Evolutionary conservation across 2,329 filamentous ascomycete genomes (phyloP), one percentile per base, ranked within the genome.

Genomic region (Zymoseptoria pseudotritici): DNA sequence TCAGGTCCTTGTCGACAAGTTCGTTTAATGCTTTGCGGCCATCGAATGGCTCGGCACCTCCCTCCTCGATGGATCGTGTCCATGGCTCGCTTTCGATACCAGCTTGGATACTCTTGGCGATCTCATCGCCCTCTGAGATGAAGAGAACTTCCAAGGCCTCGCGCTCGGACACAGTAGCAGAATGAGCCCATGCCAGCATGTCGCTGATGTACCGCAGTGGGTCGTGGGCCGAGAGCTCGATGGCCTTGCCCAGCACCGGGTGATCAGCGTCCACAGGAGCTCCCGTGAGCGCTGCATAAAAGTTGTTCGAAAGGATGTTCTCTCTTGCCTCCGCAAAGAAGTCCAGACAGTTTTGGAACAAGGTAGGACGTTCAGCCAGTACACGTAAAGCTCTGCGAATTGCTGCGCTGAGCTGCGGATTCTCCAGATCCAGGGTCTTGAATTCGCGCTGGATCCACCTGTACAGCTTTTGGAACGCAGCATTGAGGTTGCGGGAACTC

Each of bases 171-270:
- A 99, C 94, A 0, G 93, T 88, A 2, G 92, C 89, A 0, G 94
- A 96, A 73, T 99, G 94, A 5, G 89, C 86, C 94, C 94, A 99
- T 4, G 94, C 94, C 13, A 99, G 82, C 92, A 99, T 99, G 71
- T 99, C 94, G 57, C 94, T 91, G 2, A 95, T 86, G 73, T 97
- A 97, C 20, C 94, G 86, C 24, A 97, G 77, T 1, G 91, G 87
- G 70, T 99, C 94, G 72, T 97, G 93, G 0, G 94, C 93, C 10
- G 87, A 88, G 67, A 97, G 84, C 71, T 99, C 93, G 64, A 99
- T 99, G 0, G 94, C 93, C 71, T 97, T 97, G 42, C 88, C 79
- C 63, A 71, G 66, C 8, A 72, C 65, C 5, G 71, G 69, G 57
- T 72, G 69, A 22, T 89, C 83, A 52, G 82, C 80, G 24, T 80